phyloP scores from a whole-genome alignment of 345 rosid species.

The Brassica napus region Da-Ae NC_063446.1:30250001-30250500 shows the following conservation, averaged over 20 bases:
- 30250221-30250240: constrained; percentile 40
- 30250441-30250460: background rate
- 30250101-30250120: constrained; percentile 64
- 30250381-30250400: no score
- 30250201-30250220: constrained; percentile 65
- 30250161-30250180: constrained; percentile 63
- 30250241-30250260: constrained; percentile 53
- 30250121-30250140: constrained; percentile 60
- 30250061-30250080: constrained; percentile 65
- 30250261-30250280: constrained; percentile 45
- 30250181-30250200: constrained; percentile 65
- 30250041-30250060: constrained; percentile 73
- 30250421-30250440: no score
- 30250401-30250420: background rate
- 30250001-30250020: constrained; percentile 77
- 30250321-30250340: background rate
- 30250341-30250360: background rate
- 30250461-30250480: no score
- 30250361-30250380: background rate
- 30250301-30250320: background rate
- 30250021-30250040: constrained; percentile 56
- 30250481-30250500: background rate
- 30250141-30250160: constrained; percentile 59
- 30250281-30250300: background rate
- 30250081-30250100: constrained; percentile 55